These are phyloP conservation scores for Stachybotrys elegans DNA, from an alignment of 2,329 filamentous ascomycete species.

Conservation along the genomic window DNA sequence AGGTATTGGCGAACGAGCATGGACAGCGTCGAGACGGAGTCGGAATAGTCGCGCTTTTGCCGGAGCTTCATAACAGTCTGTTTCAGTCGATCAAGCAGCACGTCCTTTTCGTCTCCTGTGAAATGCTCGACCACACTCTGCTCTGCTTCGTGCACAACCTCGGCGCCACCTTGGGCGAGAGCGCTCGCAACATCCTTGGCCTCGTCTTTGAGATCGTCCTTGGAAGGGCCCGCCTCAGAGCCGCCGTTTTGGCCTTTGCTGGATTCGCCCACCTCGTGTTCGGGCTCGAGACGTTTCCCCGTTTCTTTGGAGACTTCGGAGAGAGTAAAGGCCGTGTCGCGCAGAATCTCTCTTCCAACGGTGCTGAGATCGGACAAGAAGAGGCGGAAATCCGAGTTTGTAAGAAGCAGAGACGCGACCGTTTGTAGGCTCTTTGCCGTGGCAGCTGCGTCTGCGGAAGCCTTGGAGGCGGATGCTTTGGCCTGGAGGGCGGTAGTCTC, in stretches of 20 bases:
- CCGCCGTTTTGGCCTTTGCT: conserved; percentile 34
- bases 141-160: conserved; percentile 54
- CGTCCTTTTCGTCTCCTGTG: conserved; percentile 65
- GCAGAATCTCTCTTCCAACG: conserved; percentile 78
- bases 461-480: conserved; percentile 21
- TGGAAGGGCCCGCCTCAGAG: conserved; percentile 38
- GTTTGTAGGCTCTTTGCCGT: conserved; percentile 77
- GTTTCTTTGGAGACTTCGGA: conserved; percentile 71
- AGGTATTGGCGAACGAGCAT: conserved; percentile 75
- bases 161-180: conserved; percentile 47
- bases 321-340: conserved; percentile 76
- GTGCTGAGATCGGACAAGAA: conserved; percentile 77
- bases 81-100: conserved; percentile 71
- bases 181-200: conserved; percentile 49
- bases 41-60: conserved; percentile 73
- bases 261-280: conserved; percentile 51
- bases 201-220: conserved; percentile 59
- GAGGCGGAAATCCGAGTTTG: conserved; percentile 84
- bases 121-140: conserved; percentile 72
- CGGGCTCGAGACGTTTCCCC: conserved; percentile 68
- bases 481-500: conserved; percentile 23
- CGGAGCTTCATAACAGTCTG: conserved; percentile 69
- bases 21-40: conserved; percentile 77
- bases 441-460: conserved; percentile 27
- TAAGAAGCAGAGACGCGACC: conserved; percentile 76